Conservation (phyloP, 2,329 filamentous ascomycete genomes). For the Trichoderma koningii region DNA sequence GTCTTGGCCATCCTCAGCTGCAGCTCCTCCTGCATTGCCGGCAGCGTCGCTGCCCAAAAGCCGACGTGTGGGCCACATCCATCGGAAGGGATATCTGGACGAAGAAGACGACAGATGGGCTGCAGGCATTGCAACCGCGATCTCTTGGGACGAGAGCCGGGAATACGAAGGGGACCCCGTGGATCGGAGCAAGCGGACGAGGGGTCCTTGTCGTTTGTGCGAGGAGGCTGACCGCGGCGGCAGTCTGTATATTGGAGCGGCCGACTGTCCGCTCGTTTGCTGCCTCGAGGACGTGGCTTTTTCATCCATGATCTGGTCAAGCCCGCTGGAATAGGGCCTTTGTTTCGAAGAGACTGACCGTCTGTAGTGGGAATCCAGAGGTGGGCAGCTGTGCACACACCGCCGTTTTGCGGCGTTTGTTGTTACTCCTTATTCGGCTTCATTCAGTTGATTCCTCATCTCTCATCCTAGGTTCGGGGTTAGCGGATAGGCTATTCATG, state of each 20-base stretch:
- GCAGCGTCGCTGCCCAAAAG: background rate
- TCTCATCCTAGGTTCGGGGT: too few relatives aligned
- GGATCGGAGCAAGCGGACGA: too few relatives aligned
- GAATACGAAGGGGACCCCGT: conserved; percentile 1
- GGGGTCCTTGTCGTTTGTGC: background rate
- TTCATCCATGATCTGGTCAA: background rate
- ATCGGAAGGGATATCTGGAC: conserved; percentile 12
- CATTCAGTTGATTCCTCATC: background rate
- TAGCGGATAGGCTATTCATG: too few relatives aligned
- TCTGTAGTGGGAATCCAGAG: background rate
- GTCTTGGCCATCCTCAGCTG: conserved; percentile 3
- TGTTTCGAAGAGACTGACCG: too few relatives aligned
- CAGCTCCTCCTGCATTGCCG: conserved; percentile 1
- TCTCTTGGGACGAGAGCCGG: conserved; percentile 6
- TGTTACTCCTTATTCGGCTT: background rate
- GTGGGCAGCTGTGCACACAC: background rate
- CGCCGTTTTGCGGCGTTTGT: background rate
- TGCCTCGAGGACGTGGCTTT: background rate
- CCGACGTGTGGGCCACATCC: conserved; percentile 9
- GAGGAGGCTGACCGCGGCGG: background rate
- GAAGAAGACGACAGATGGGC: conserved; percentile 1
- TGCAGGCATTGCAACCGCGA: conserved; percentile 5
- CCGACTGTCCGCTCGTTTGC: background rate
- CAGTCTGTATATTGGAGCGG: background rate
- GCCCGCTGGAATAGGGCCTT: background rate